Evolutionary conservation across 2,329 filamentous ascomycete genomes (phyloP), one percentile per base, ranked within the genome.

Genomic region (Xylariomycetidae sp.): DNA sequence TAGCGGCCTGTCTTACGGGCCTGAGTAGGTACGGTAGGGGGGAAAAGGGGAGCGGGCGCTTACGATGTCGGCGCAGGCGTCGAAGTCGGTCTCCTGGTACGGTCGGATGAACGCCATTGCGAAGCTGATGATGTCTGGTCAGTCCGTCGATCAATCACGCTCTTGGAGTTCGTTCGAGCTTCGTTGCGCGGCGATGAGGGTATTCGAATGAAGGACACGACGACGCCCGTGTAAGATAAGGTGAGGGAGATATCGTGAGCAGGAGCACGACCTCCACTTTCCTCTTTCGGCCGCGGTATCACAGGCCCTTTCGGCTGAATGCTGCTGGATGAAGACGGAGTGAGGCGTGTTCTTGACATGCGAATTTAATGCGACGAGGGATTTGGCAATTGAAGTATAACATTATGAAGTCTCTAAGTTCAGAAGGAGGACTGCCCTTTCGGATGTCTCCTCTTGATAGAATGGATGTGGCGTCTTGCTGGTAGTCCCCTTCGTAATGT

Each of bases 61-160:
- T 44, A 66, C 65, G 38, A 68, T 68, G 27, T 60, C 49, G 5
- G 59, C 60, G 31, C 56, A 60, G 29, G 51, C 58, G 6, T 64
- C 61, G 43, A 60, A 63, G 44, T 67, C 64, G 6, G 50, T 47
- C 5, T 54, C 37, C 36, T 54, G 41, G 35, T 64, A 67, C 3
- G 50, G 57, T 32, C 67, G 58, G 31, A 70, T 67, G 44, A 65
- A 68, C 3, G 65, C 64, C 65, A 69, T 69, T 27, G 24, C 23
- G 12, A n/a, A 4, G 14, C 13, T 20, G n/a, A n/a, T 30, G 6
- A 17, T 14, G 19, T 4, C 12, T 23, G 5, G 14, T n/a, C 12
- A 15, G 7, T 12, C 25, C 10, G 25, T 10, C 15, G 25, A 23
- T 26, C 25, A 26, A 8, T 10, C 25, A 19, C 9, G 14, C 13